These are phyloP conservation scores for Fonsecaea nubica DNA, from an alignment of 2,329 filamentous ascomycete species.

Conservation along the genomic window DNA sequence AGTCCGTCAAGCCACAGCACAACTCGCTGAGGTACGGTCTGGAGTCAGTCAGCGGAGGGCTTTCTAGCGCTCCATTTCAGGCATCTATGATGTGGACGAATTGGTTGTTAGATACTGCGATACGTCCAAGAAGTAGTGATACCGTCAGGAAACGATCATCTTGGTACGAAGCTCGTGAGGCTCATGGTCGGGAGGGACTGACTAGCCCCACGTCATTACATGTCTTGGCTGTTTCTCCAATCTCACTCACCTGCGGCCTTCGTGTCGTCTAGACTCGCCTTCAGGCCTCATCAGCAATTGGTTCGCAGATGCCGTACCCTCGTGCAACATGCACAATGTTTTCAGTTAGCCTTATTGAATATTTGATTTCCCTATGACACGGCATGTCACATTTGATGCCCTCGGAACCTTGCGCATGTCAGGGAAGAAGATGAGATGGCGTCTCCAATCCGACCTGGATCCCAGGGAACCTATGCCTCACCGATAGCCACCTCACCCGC, in stretches of 20 bases:
- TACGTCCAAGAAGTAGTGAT: too few species aligned
- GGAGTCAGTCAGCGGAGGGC: too few species aligned
- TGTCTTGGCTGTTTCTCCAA: not conserved
- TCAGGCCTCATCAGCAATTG: conserved; percentile 1
- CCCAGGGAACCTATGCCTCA: conserved; percentile 23
- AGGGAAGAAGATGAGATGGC: conserved; percentile 29
- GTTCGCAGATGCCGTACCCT: not conserved
- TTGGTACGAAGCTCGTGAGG: too few species aligned
- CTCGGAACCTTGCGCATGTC: not conserved
- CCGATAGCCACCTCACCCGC: conserved; percentile 30
- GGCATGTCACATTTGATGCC: conserved; percentile 1
- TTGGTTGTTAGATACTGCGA: too few species aligned
- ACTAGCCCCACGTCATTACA: too few species aligned
- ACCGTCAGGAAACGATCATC: too few species aligned
- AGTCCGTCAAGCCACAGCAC: too few species aligned
- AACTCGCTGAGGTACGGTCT: too few species aligned
- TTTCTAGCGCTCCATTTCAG: too few species aligned
- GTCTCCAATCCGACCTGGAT: conserved; percentile 28
- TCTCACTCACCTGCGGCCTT: not conserved
- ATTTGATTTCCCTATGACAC: not conserved
- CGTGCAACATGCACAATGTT: not conserved
- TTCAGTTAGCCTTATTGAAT: not conserved
- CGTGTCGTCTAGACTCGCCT: not conserved
- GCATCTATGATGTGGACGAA: too few species aligned
- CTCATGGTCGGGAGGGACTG: too few species aligned